Conservation (phyloP, 169 alveolate species). For the Condylostoma magnum region DNA sequence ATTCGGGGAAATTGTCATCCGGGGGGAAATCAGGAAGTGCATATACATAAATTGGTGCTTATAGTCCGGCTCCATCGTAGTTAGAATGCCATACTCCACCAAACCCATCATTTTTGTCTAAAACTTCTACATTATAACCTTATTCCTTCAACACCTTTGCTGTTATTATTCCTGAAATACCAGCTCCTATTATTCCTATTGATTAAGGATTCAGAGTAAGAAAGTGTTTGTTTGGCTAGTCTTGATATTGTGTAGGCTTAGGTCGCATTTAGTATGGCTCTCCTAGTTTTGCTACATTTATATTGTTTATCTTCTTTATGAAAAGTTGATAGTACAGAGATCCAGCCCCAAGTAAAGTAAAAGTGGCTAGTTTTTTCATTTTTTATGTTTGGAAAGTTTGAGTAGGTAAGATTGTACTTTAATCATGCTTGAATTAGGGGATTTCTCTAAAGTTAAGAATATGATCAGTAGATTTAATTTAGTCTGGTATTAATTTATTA, state of each 20-base stretch:
- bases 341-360: too few species aligned
- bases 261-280: constrained; percentile 31
- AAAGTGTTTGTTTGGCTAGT: constrained; percentile 27
- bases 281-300: too few species aligned
- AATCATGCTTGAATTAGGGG: too few species aligned
- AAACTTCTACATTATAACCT: constrained; percentile 28
- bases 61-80: constrained; percentile 35
- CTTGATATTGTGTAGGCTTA: constrained; percentile 9
- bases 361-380: too few species aligned
- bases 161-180: constrained; percentile 17
- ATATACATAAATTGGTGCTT: background rate
- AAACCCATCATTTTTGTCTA: constrained; percentile 3
- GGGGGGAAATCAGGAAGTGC: constrained; percentile 14
- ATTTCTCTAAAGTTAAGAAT: too few species aligned
- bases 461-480: too few species aligned
- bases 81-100: constrained; percentile 25
- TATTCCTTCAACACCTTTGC: constrained; percentile 19
- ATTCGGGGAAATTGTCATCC: background rate
- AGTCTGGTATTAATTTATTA: too few species aligned
- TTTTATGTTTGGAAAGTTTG: too few species aligned
- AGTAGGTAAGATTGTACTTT: too few species aligned
- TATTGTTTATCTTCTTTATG: too few species aligned
- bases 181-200: constrained; percentile 3
- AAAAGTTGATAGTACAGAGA: too few species aligned
- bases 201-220: background rate